Evolutionary conservation across 1,284 basidiomycete species (phyloP).

Genomic region (Ceratorhiza oryzae-sativae): DNA sequence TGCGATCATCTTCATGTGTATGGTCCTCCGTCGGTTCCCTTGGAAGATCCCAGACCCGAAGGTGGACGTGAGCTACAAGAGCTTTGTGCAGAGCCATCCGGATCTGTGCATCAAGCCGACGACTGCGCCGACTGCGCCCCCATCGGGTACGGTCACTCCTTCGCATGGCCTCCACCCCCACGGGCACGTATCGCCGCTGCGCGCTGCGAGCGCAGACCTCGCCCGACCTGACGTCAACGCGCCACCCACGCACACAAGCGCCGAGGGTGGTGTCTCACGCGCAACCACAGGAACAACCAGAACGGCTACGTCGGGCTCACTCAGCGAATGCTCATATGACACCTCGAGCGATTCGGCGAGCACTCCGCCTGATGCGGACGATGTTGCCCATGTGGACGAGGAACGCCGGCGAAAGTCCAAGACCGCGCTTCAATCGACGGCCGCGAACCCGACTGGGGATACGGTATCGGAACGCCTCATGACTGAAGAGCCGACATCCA

Average conservation of each 20-base stretch:
- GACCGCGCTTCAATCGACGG: slow-evolving; percentile 21
- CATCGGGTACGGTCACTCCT: slow-evolving; percentile 30
- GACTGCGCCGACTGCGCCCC: slow-evolving; percentile 46
- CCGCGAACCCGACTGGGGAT: slow-evolving; percentile 8
- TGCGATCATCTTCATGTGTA: slow-evolving; percentile 99
- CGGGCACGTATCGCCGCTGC: slow-evolving; percentile 16
- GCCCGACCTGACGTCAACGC: slow-evolving; percentile 35
- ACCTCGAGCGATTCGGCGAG: slow-evolving; percentile 30
- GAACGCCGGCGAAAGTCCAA: slow-evolving; percentile 23
- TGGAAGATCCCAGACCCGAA: slow-evolving; percentile 99
- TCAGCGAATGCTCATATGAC: slow-evolving; percentile 34
- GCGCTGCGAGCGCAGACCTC: slow-evolving; percentile 34
- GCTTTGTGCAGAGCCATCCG: slow-evolving; percentile 92
- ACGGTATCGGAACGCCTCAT: neutral
- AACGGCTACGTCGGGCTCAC: slow-evolving; percentile 31
- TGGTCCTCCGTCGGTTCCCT: slow-evolving; percentile 96
- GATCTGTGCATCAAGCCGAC: slow-evolving; percentile 72
- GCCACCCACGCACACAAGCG: slow-evolving; percentile 35
- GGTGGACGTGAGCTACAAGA: slow-evolving; percentile 88
- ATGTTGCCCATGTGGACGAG: slow-evolving; percentile 13
- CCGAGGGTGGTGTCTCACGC: slow-evolving; percentile 29
- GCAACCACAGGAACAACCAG: slow-evolving; percentile 34
- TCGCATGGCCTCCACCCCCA: slow-evolving; percentile 25
- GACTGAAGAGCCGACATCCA: slow-evolving; percentile 39
- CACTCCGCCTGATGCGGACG: slow-evolving; percentile 35